Base-by-base conservation (phyloP, 2,329 filamentous ascomycete species). In the Dryadomyces quercus-mongolicae region DNA sequence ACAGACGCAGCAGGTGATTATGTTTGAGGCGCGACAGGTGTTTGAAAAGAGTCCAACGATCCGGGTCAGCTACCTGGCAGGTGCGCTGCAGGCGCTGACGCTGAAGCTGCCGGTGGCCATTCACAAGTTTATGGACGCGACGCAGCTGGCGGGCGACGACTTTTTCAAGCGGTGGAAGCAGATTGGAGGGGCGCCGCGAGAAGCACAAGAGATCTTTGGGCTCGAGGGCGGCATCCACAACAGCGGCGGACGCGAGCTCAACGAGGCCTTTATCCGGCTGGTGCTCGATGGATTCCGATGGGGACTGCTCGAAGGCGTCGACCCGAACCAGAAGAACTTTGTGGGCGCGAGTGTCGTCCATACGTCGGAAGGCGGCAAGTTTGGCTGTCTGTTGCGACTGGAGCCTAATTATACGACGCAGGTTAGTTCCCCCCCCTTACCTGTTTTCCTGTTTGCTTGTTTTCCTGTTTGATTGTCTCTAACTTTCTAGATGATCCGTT, bases 161-260 rank as follows among this genome's bases (percentile, higher is more conserved):
- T 98, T 97, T 71, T 98, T 98, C 80, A 96, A 94, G 75, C 79
- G 94, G 52, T 98, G 93, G 93, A 94, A 95, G 75, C 93, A 98
- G 71, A 97, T 98, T 62, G 93, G 93, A 13, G 89, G 87, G 5
- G 81, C 82, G 1, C 85, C 91, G 1, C 81, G 94, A 34, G 94
- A 98, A 68, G 84, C 88, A 0, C 93, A 98, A 67, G 80, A 80
- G 49, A 89, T 97, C 36, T 94, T 98, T 68, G 82, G 84, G 0
- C 67, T 92, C 12, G 70, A 73, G 1, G 67, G 66, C 1, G 45
- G 20, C 31, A 66, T 66, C 1, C 76, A 78, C 54, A 76, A 74
- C n/a, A 74, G 76, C 13, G 66, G 66, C 1, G 74, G 76, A 15
- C 74, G 80, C 56, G 83, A 85, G 59, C 80, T 94, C 58, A 86